A percentile compares a stretch with the other conserved stretches of the same genome.
These are phyloP conservation scores for Babesia divergens DNA, from an alignment of 169 alveolate genomes.

Conservation along the genomic window DNA sequence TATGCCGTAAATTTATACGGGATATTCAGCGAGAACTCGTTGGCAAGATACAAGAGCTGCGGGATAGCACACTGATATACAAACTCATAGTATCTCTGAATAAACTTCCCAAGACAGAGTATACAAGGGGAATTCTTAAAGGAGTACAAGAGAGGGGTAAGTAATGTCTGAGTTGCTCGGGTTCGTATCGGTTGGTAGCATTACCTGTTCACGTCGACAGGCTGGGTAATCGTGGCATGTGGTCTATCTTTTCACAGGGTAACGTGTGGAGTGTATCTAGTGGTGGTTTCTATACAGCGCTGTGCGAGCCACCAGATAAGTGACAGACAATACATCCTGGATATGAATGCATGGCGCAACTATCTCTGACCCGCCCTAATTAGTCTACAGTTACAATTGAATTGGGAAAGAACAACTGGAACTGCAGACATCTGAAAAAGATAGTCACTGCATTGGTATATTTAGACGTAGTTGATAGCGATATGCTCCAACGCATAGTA, in stretches of 20 bases:
- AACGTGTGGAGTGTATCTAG: too few relatives aligned
- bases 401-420: background rate
- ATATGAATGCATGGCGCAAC: too few relatives aligned
- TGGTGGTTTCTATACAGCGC: too few relatives aligned
- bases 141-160: background rate
- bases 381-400: background rate
- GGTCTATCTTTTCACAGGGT: too few relatives aligned
- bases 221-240: too few relatives aligned
- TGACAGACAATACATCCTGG: too few relatives aligned
- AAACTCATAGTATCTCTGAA: slow-evolving; percentile 23
- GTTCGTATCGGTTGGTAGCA: too few relatives aligned
- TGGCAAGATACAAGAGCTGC: slow-evolving; percentile 7
- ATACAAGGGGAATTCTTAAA: background rate
- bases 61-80: slow-evolving; percentile 33
- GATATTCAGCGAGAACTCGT: slow-evolving; percentile 3
- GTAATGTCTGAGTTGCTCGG: too few relatives aligned
- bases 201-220: too few relatives aligned
- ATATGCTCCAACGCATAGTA: background rate
- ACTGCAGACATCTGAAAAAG: background rate
- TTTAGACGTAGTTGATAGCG: background rate
- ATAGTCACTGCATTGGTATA: background rate
- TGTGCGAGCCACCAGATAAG: too few relatives aligned
- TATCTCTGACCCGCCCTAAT: background rate
- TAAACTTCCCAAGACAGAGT: slow-evolving; percentile 29
- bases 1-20: slow-evolving; percentile 10